These are phyloP conservation scores for Saccharomycopsis oosterbeekiorum DNA, from an alignment of 805 yeast genomes.

Conservation along the genomic window DNA sequence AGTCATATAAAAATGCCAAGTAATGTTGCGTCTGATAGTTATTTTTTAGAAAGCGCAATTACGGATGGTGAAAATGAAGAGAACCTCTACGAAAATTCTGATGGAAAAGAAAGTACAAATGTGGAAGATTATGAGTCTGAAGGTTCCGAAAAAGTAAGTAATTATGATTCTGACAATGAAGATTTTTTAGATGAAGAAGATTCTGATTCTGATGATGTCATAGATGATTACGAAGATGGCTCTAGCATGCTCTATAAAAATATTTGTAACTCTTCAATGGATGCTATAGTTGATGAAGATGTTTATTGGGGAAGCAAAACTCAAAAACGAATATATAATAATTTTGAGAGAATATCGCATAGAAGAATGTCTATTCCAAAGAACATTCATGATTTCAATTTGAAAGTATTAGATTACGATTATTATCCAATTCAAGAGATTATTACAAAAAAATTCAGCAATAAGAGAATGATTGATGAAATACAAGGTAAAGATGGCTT, in stretches of 20 bases:
- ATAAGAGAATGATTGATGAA: neutral
- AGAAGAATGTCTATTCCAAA: conserved; percentile 35
- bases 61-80: neutral
- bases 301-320: neutral
- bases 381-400: conserved; percentile 26
- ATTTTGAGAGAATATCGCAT: conserved; percentile 6
- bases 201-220: neutral
- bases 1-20: neutral
- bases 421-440: conserved; percentile 19
- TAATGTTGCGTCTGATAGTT: neutral
- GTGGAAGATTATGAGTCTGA: neutral
- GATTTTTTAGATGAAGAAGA: neutral
- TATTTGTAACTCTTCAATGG: conserved; percentile 8
- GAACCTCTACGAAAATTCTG: neutral
- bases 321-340: neutral
- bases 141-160: neutral
- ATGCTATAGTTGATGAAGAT: conserved; percentile 9
- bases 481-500: neutral
- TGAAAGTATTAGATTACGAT: conserved; percentile 22
- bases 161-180: neutral
- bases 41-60: neutral
- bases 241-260: neutral
- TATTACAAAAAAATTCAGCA: neutral
- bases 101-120: no score
- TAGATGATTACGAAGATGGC: neutral